phyloP scores from a whole-genome alignment of 805 yeast genomes.

The Zygosaccharomyces lentus region DNA sequence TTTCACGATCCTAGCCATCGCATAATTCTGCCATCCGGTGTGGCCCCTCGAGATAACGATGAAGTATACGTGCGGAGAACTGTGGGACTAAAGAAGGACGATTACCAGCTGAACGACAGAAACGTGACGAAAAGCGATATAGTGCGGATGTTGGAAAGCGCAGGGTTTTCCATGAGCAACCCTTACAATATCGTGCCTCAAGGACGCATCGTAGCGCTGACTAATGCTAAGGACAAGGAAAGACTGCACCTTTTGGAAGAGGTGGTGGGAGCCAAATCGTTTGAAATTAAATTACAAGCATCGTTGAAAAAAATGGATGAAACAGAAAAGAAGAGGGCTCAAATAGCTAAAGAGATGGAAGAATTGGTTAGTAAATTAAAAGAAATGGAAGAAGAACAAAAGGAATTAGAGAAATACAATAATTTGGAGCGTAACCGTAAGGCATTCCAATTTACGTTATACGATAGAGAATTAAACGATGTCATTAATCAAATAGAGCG shows the following conservation, averaged over 20 bases:
- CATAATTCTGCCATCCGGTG: constrained; percentile 52
- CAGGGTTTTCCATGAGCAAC: constrained; percentile 85
- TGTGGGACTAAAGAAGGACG: constrained; percentile 89
- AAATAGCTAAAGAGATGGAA: constrained; percentile 67
- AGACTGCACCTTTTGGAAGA: constrained; percentile 76
- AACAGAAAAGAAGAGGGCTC: constrained; percentile 62
- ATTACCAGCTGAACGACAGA: constrained; percentile 76
- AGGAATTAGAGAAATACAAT: constrained; percentile 68
- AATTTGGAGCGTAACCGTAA: constrained; percentile 62
- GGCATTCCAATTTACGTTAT: constrained; percentile 66
- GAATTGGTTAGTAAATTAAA: constrained; percentile 67
- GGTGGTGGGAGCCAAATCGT: constrained; percentile 91
- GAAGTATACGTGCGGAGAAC: constrained; percentile 80
- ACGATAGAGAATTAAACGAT: constrained; percentile 69
- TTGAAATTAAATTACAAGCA: constrained; percentile 75
- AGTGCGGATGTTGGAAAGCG: constrained; percentile 77
- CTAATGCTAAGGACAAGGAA: constrained; percentile 84
- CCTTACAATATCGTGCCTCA: constrained; percentile 98
- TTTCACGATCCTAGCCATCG: constrained; percentile 78
- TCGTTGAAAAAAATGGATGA: constrained; percentile 74
- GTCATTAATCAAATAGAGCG: constrained; percentile 56
- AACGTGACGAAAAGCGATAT: constrained; percentile 77
- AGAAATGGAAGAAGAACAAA: constrained; percentile 77
- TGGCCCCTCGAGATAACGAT: constrained; percentile 40
- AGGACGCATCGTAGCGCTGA: constrained; percentile 82